Conservation (phyloP, 495 filamentous ascomycete species). For the Xylaria nigripes region DNA sequence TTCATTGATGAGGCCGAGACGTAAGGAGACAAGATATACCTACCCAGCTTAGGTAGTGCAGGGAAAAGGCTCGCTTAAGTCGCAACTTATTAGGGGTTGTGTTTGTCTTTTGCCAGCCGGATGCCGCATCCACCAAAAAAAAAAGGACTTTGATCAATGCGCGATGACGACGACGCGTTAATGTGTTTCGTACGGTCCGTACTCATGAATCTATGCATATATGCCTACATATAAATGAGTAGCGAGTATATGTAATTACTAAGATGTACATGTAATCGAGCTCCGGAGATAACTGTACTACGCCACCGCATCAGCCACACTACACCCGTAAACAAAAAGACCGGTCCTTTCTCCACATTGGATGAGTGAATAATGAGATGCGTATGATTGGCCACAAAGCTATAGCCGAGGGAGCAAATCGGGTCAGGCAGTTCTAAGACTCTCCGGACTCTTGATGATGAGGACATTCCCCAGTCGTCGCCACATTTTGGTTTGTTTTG, state of each 20-base stretch:
- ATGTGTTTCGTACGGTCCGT: background rate
- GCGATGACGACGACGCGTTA: constrained; percentile 8
- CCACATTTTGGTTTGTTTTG: constrained; percentile 17
- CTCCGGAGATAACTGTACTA: too few species aligned
- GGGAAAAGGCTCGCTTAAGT: too few species aligned
- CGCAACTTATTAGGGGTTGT: too few species aligned
- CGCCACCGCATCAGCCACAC: background rate
- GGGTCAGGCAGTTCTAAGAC: constrained; percentile 21
- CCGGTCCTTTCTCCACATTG: background rate
- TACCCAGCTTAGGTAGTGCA: too few species aligned
- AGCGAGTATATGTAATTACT: too few species aligned
- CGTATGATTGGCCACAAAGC: constrained; percentile 22
- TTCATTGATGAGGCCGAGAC: background rate
- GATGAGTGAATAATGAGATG: constrained; percentile 24
- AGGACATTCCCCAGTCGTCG: constrained; percentile 18
- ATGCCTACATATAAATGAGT: too few species aligned
- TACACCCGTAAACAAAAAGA: background rate
- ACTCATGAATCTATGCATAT: background rate
- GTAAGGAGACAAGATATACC: too few species aligned
- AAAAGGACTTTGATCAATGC: constrained; percentile 4
- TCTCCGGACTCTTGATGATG: constrained; percentile 25
- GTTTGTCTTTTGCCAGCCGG: background rate
- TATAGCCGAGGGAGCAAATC: constrained; percentile 30
- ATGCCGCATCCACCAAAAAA: constrained; percentile 1
- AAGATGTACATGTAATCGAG: too few species aligned